phyloP scores from a whole-genome alignment of 768 basidiomycete genomes.

The Boletus reticuloceps region DNA sequence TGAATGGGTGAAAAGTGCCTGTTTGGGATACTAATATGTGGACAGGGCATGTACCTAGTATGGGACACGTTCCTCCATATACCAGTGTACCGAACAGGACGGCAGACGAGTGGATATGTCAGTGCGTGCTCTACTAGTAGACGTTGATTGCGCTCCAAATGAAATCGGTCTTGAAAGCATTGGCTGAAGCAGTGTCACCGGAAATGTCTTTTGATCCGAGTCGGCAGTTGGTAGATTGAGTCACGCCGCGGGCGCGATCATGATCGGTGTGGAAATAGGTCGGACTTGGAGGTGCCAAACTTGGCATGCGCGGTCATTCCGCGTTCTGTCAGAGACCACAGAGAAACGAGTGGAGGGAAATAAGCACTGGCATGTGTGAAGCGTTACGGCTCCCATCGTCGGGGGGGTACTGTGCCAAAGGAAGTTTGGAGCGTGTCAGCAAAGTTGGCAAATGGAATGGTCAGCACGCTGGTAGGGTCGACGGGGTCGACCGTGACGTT shows the following conservation, averaged over 20 bases:
- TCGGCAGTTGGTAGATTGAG: constrained; percentile 7
- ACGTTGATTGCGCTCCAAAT: not conserved
- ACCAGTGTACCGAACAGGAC: not conserved
- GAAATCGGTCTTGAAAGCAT: not conserved
- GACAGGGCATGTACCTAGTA: not conserved
- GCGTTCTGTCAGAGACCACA: not conserved
- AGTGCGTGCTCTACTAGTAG: too few relatives aligned
- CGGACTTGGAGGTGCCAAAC: not conserved
- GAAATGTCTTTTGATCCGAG: constrained; percentile 16
- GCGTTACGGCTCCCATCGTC: not conserved
- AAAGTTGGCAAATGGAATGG: not conserved
- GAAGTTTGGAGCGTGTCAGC: not conserved
- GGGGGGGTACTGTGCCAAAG: not conserved
- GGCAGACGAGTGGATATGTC: not conserved
- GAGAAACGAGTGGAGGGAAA: not conserved
- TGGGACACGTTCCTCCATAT: too few relatives aligned
- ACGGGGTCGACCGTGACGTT: too few relatives aligned
- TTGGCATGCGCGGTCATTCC: not conserved
- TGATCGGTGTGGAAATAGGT: constrained; percentile 5
- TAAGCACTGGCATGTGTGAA: not conserved
- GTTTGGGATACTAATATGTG: too few relatives aligned
- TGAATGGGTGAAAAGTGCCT: not conserved
- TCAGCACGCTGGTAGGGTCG: too few relatives aligned
- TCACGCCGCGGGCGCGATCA: constrained; percentile 5
- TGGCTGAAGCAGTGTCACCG: not conserved